Base-by-base conservation (phyloP, 495 filamentous ascomycete genomes). In the Corynascus novoguineensis region DNA sequence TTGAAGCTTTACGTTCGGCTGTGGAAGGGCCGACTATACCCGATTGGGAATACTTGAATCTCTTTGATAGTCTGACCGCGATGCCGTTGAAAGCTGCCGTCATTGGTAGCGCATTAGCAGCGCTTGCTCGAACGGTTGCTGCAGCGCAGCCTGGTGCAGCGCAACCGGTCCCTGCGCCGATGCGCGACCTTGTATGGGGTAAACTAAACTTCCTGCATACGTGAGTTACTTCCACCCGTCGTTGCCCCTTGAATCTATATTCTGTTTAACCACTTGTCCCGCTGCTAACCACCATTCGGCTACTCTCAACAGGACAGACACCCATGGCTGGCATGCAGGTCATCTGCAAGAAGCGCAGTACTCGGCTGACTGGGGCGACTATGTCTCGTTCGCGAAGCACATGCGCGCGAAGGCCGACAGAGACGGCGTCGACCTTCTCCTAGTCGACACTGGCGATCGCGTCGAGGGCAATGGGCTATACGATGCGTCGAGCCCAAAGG, bases 401-500 rank as follows among this genome's bases (percentile, higher is more conserved):
- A 83, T 98, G 79, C 86, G 83, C 24, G 75, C 82, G 60, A 85
- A 80, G 66, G 89, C 90, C 22, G 88, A 97, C 64, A 76, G 81
- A 4, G 78, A 84, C 38, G 90, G 88, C 21, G 81, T 83, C 29
- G 93, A 98, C 69, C 72, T 98, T 24, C 74, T 97, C 22, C 81
- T 98, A 22, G 79, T 98, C 57, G 93, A 98, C 73, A 96, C 92
- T 7, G 93, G 93, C 28, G 93, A 98, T 66, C 80, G 93, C 31
- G 83, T 96, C 59, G 93, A 98, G 73, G 93, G 92, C 6, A 98
- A 96, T 65, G 93, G 92, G 3, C 80, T 98, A n/a, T 97, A 95
- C 70, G 93, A 97, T 70, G 86, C 85, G 28, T 95, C 90, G 1
- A 73, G 83, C 29, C 93, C 93, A 8, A 92, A 90, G 65, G 93